phyloP scores from a whole-genome alignment of 257 asterid genomes.

The Handroanthus guayacan region DNA sequence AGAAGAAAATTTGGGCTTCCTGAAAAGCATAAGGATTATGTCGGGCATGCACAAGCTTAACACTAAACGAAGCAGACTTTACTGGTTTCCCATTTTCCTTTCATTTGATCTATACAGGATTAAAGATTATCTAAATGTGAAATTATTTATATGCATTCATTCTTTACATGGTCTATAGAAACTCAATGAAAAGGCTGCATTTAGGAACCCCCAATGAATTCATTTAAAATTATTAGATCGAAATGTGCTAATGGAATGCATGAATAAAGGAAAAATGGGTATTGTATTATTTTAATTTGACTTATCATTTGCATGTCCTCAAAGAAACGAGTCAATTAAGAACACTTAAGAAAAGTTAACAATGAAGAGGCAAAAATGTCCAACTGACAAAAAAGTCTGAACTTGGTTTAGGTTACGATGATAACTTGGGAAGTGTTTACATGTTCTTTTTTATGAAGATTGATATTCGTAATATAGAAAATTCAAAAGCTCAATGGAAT shows the following conservation, averaged over 20 bases:
- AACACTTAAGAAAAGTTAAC: slow-evolving; percentile 58
- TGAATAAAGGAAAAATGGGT: slow-evolving; percentile 20
- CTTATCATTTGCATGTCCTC: background rate
- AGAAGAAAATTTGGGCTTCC: slow-evolving; percentile 57
- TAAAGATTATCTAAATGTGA: background rate
- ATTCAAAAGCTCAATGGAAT: too few species aligned
- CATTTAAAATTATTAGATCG: slow-evolving; percentile 57
- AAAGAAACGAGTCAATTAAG: slow-evolving; percentile 58
- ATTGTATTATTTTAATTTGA: background rate
- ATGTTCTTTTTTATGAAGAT: too few species aligned
- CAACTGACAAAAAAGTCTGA: too few species aligned
- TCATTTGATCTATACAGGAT: background rate
- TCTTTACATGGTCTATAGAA: slow-evolving; percentile 42
- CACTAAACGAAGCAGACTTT: slow-evolving; percentile 3
- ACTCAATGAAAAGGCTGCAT: slow-evolving; percentile 68
- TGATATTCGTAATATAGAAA: too few species aligned
- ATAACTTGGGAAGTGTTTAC: too few species aligned
- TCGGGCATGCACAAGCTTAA: slow-evolving; percentile 36
- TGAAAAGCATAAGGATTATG: slow-evolving; percentile 33
- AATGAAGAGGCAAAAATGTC: slow-evolving; percentile 55
- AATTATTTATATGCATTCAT: background rate
- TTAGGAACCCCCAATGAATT: slow-evolving; percentile 71
- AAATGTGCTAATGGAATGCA: slow-evolving; percentile 59
- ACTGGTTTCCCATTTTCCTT: slow-evolving; percentile 20
- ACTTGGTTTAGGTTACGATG: too few species aligned